These are phyloP conservation scores for Sisymbrium irio DNA, from an alignment of 345 rosid genomes.

Conservation along the genomic window DNA sequence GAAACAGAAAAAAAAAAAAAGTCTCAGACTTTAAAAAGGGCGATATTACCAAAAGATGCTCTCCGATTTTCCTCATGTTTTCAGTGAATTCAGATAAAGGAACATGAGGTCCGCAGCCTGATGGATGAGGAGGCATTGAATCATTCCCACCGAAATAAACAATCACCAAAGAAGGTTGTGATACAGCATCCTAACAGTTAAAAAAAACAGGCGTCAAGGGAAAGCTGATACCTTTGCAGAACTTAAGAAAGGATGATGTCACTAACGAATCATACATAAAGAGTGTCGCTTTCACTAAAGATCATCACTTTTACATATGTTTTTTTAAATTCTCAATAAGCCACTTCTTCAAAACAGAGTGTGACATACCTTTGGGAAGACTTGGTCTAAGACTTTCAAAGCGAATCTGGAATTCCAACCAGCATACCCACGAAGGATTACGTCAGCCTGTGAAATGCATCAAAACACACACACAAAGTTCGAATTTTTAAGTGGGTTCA, in stretches of 20 bases:
- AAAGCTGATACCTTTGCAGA: background rate
- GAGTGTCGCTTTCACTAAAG: no score
- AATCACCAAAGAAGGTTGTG: constrained; percentile 81
- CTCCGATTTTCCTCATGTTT: constrained; percentile 75
- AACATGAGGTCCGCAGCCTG: constrained; percentile 80
- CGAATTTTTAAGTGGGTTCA: background rate
- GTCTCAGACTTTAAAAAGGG: background rate
- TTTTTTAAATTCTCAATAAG: no score
- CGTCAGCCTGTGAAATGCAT: constrained; percentile 58
- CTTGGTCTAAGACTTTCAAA: constrained; percentile 56
- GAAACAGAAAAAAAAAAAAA: background rate
- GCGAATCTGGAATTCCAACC: constrained; percentile 92
- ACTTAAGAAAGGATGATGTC: background rate
- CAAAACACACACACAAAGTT: background rate
- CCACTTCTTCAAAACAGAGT: background rate
- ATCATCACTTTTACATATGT: no score
- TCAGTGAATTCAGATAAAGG: constrained; percentile 66
- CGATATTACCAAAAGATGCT: constrained; percentile 64
- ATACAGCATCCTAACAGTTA: constrained; percentile 49
- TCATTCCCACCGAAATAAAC: constrained; percentile 97
- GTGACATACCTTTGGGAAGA: constrained; percentile 73
- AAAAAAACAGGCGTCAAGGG: background rate
- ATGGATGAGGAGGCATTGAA: constrained; percentile 59
- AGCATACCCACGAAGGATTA: constrained; percentile 70
- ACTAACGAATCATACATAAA: no score